Conservation (phyloP, 768 basidiomycete species). For the Leccinellum albellum region DNA sequence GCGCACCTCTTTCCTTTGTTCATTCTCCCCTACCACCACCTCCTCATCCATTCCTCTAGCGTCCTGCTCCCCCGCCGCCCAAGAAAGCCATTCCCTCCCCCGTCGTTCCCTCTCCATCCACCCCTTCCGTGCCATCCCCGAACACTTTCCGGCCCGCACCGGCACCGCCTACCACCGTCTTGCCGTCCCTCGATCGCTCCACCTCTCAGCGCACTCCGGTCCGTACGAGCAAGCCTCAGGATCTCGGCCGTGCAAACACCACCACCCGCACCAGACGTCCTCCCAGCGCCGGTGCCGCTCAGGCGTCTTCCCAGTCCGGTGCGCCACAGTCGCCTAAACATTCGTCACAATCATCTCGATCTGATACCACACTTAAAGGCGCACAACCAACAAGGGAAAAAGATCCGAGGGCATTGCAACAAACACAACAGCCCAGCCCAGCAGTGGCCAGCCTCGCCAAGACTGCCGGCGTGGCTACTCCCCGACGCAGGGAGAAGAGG, state of each 20-base stretch:
- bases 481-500: slow-evolving; percentile 84
- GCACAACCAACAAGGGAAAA: slow-evolving; percentile 32
- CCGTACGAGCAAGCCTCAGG: slow-evolving; percentile 42
- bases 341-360: slow-evolving; percentile 56
- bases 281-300: slow-evolving; percentile 34
- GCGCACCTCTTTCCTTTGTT: slow-evolving; percentile 20
- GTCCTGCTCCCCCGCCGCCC: slow-evolving; percentile 39
- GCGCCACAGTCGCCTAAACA: slow-evolving; percentile 39
- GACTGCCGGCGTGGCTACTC: slow-evolving; percentile 70
- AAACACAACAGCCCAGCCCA: slow-evolving; percentile 51
- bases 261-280: slow-evolving; percentile 62
- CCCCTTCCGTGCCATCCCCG: slow-evolving; percentile 40
- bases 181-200: slow-evolving; percentile 79
- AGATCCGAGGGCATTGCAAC: slow-evolving; percentile 34
- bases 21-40: not conserved
- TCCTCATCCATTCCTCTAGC: slow-evolving; percentile 21
- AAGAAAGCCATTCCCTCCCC: slow-evolving; percentile 36
- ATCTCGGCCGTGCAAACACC: slow-evolving; percentile 63
- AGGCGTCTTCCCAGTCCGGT: slow-evolving; percentile 29
- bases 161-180: slow-evolving; percentile 59
- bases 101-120: slow-evolving; percentile 24
- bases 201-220: slow-evolving; percentile 77
- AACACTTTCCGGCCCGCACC: slow-evolving; percentile 67
- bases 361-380: slow-evolving; percentile 53
- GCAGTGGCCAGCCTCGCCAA: slow-evolving; percentile 66